These are phyloP conservation scores for Arthroderma sp. DNA, from an alignment of 2,329 filamentous ascomycete genomes.

Conservation along the genomic window DNA sequence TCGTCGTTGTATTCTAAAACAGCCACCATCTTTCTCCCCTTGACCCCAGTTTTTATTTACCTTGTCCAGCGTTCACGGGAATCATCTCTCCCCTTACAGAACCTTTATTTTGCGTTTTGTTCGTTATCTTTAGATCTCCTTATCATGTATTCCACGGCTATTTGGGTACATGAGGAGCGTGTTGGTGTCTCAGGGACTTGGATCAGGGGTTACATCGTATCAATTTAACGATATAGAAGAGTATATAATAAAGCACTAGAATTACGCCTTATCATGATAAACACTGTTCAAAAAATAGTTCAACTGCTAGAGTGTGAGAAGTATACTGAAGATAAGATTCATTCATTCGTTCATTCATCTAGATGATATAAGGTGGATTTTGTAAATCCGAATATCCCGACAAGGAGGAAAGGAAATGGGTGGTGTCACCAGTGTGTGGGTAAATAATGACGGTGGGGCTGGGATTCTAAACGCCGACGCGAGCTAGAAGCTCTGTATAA, in stretches of 20 bases:
- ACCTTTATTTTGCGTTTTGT: neutral
- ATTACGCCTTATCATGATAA: neutral
- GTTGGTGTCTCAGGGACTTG: neutral
- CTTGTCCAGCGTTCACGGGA: neutral
- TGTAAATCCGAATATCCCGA: neutral
- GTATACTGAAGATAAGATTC: neutral
- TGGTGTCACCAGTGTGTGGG: neutral
- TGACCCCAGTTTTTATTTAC: neutral
- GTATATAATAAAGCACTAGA: neutral
- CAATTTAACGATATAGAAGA: neutral
- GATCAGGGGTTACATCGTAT: neutral
- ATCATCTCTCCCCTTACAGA: neutral
- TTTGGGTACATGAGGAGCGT: neutral
- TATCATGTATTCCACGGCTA: neutral
- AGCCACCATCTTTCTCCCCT: neutral
- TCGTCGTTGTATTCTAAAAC: neutral
- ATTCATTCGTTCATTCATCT: constrained; percentile 3
- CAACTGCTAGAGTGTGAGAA: neutral
- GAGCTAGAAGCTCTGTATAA: neutral
- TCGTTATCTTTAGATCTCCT: neutral
- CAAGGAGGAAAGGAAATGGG: neutral
- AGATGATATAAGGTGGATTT: neutral
- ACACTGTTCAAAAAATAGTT: neutral
- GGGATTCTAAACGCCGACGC: neutral
- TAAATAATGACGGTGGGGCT: neutral